These are phyloP conservation scores for Crithidia fasciculata DNA, from an alignment of 208 protist genomes.

Conservation along the genomic window DNA sequence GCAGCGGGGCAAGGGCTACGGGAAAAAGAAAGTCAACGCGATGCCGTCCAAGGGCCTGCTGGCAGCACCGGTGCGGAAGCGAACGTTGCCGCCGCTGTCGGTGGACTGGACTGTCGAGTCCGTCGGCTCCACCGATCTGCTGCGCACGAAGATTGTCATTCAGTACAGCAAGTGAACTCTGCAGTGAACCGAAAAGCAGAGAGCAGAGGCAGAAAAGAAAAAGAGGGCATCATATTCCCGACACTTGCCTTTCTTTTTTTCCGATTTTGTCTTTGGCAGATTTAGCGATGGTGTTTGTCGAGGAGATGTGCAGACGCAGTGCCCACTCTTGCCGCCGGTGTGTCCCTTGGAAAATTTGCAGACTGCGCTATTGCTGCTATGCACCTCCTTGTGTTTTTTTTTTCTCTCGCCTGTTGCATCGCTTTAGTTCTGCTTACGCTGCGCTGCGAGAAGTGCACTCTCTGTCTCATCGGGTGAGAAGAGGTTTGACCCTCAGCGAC, in stretches of 20 bases:
- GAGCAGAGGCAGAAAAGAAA: background rate
- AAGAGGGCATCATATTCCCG: background rate
- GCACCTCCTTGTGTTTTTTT: too few relatives aligned
- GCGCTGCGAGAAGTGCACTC: too few relatives aligned
- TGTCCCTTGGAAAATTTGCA: too few relatives aligned
- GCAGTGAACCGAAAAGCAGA: too few relatives aligned
- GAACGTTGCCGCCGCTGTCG: slow-evolving; percentile 19
- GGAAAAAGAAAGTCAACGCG: slow-evolving; percentile 28
- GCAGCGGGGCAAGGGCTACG: slow-evolving; percentile 13
- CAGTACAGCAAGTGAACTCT: slow-evolving; percentile 40
- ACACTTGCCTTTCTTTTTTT: background rate
- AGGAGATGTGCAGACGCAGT: too few relatives aligned
- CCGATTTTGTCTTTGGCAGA: background rate
- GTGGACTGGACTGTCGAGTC: slow-evolving; percentile 54
- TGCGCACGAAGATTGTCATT: slow-evolving; percentile 74
- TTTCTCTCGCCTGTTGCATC: too few relatives aligned
- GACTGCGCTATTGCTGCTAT: too few relatives aligned
- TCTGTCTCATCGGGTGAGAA: too few relatives aligned
- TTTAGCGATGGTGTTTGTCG: too few relatives aligned
- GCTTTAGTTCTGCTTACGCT: too few relatives aligned
- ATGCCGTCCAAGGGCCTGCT: slow-evolving; percentile 22
- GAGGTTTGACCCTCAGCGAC: too few relatives aligned
- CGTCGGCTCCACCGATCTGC: slow-evolving; percentile 59
- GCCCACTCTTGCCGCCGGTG: too few relatives aligned
- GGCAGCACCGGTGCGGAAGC: background rate